Base-by-base conservation (phyloP, 805 yeast genomes). In the Monosporozyma aquatica region DNA sequence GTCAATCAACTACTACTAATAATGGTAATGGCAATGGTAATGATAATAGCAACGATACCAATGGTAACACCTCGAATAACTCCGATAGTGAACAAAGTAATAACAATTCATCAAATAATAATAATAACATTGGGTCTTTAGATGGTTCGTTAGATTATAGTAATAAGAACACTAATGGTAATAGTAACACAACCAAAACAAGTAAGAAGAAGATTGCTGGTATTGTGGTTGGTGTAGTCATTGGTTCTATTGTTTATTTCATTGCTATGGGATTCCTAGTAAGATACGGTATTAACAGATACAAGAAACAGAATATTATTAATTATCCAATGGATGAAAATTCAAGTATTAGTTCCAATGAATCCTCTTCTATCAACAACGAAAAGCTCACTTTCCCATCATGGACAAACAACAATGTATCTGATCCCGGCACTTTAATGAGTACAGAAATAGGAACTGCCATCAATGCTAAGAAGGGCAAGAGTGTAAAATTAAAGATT, bases 181-280 rank as follows among this genome's bases (percentile, higher is more conserved):
- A 36, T 1, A 21, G 43, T 18, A 27, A 44, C 5, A 40, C 60
- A 5, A 49, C 61, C 4, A 54, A 59, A 14, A 22, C 26, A 29
- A 59, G 64, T 43, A 65, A 64, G 46, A 65, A 66, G 37, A 71
- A 71, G 47, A 71, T 85, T 20, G 80, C 83, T 21, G 95, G 95
- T 28, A 75, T 87, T 41, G 80, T 90, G 11, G 71, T 86, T 32
- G 96, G 97, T 37, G 78, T 94, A 6, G 78, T 85, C 24, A 77
- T 75, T 11, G 97, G 96, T 42, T 80, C 85, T 37, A 66, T 74
- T 6, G 65, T 75, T 8, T 83, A 84, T 58, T 74, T 84, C 55
- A 68, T 76, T 0, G 64, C 75, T 17, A 72, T 87, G 69, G 66
- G 78, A 43, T 55, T 78, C 30, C 66, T 75, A 48, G 73, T 75